Evolutionary conservation across 2,329 filamentous ascomycete species (phyloP), one percentile per base, ranked within the genome.

Genomic region (Daldinia sp.): DNA sequence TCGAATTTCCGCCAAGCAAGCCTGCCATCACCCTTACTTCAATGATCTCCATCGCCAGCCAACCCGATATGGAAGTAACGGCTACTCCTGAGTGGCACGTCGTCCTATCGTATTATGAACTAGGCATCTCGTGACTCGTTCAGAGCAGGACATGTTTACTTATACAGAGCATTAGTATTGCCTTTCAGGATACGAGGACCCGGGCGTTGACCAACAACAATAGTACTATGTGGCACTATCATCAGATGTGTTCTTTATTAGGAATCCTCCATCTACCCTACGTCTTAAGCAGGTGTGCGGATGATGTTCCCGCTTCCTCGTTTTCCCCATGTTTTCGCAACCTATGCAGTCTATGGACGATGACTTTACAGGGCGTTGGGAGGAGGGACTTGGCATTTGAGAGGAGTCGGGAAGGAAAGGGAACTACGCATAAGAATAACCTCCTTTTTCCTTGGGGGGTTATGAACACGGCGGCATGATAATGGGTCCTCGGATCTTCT

Each of bases 1-100:
- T 60, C 91, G 94, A 71, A 93, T 97, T 74, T 97, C 93, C 6
- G 94, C 94, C 59, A 97, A 97, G 85, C 92, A 93, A 79, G 90
- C 93, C 12, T 93, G 92, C 78, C 86, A 89, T 74, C 94, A 97
- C 78, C 90, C 92, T 7, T 97, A 97, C 83, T 97, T 97, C 70
- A 82, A 85, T 64, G 80, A 81, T 28, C 81, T 75, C 35, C 39
- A 64, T 15, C 66, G 67, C 28, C 60, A 70, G 13, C 70, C 70
- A 48, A 67, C 56, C 20, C 67, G 63, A 20, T 72, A 74, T 55
- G 69, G 60, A 41, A 63, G 67, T 41, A 71, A 74, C 46, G 71
- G 69, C 63, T 75, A 76, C 59, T 63, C 72, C 30, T 73, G 54
- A 68, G 54, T 20, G 41, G 39, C 42, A 30, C 37, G 13, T n/a